Evolutionary conservation across 1,284 basidiomycete genomes (phyloP).

Genomic region (Leccinum solheimii): DNA sequence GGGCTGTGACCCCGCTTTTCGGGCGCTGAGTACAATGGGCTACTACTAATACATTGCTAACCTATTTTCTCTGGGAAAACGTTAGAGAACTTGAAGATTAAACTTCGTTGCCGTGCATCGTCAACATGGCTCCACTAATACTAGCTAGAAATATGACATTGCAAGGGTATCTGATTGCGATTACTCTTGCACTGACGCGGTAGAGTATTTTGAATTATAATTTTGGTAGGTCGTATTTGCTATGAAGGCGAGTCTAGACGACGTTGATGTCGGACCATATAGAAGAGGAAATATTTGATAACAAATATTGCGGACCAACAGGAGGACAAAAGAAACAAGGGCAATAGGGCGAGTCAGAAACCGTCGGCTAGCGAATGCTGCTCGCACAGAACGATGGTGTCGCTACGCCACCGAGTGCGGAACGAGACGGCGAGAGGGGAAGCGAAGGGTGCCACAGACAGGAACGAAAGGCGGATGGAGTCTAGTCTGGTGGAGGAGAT

Average conservation of each 20-base stretch:
- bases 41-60: too few relatives aligned
- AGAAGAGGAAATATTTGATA: too few relatives aligned
- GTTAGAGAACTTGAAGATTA: too few relatives aligned
- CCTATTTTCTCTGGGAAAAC: too few relatives aligned
- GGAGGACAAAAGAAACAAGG: background rate
- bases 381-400: too few relatives aligned
- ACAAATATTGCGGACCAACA: background rate
- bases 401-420: background rate
- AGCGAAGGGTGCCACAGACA: background rate
- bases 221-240: background rate
- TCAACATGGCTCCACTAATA: too few relatives aligned
- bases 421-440: background rate
- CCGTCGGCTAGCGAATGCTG: background rate
- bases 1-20: slow-evolving; percentile 28
- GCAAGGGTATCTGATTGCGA: background rate
- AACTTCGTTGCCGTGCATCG: too few relatives aligned
- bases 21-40: too few relatives aligned
- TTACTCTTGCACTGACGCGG: too few relatives aligned
- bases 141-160: background rate
- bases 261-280: background rate
- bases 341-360: background rate
- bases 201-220: background rate
- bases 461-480: background rate
- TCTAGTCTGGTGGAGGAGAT: too few relatives aligned
- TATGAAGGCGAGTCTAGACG: background rate